Base-by-base conservation (phyloP, 306 rosid species). In the Lathyrus tuberosus region DNA sequence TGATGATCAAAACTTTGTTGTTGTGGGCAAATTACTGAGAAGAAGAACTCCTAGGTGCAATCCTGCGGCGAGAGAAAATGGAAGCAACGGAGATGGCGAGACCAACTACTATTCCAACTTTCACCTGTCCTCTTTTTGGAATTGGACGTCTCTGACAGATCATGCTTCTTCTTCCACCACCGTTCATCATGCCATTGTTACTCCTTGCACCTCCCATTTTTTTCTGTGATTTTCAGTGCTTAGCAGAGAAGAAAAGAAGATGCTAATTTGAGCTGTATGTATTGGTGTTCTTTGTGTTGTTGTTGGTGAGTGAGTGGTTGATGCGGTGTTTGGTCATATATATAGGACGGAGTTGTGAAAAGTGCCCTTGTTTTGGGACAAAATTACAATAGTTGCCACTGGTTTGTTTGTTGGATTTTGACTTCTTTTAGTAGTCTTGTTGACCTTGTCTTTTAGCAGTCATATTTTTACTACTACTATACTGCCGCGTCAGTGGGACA, bases 51-150 rank as follows among this genome's bases (percentile, higher is more conserved):
- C 52, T 60, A 8, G 77, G 37, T 0, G 3, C 43, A 40, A 28
- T 3, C 10, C 69, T 44, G 5, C 0, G 10, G 24, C 74, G 82
- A 11, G 87, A 59, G 84, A 86, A 92, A 1, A 86, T 77, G 14
- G 95, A 92, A 65, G 78, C 89, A n/a, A 92, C 79, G 11, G 95
- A 84, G 67, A 77, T 83, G 4, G 95, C 96, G 2, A 92, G 71
- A 0, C 86, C 84, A 8, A 83, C 82, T 24, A 89, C 84, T 1
- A 89, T 86, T 46, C 81, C 87, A 58, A 78, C 13, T 71, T 87
- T 92, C 28, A 92, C 92, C 38, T 84, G 89, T 40, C 95, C 96
- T 40, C 96, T 63, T 81, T 65, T 85, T 4, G 96, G 96, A 78
- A 84, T 83, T 30, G 72, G 86, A 54, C 91, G 88, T 28, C 84